These are phyloP conservation scores for Pichia sp. DNA, from an alignment of 1,139 yeast genomes.

Conservation along the genomic window DNA sequence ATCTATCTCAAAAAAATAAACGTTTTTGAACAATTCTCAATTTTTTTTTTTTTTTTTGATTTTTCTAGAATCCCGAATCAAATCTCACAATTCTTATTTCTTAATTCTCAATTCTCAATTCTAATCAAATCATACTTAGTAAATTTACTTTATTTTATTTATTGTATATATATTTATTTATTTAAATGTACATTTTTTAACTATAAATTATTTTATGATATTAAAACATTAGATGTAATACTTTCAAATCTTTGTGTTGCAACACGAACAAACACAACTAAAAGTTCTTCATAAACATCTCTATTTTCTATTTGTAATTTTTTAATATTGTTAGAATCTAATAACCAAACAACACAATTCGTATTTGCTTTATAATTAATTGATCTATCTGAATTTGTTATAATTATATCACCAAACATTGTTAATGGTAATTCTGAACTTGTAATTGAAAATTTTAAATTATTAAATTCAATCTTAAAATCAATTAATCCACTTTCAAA, in stretches of 20 bases:
- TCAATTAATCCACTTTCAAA: conserved; percentile 78
- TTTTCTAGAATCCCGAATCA: no score
- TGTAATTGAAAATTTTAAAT: conserved; percentile 61
- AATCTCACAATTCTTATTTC: no score
- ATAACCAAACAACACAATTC: conserved; percentile 69
- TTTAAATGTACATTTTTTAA: no score
- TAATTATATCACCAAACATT: conserved; percentile 68
- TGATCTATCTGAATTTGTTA: conserved; percentile 36
- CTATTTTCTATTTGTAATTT: conserved; percentile 20
- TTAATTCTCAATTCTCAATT: no score
- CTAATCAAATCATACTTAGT: no score
- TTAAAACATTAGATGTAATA: conserved; percentile 61
- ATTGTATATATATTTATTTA: no score
- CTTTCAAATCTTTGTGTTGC: conserved; percentile 71
- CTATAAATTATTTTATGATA: conserved; percentile 39
- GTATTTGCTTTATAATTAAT: conserved; percentile 41
- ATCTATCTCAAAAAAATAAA: no score
- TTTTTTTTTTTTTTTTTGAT: no score
- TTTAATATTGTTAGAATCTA: conserved; percentile 39
- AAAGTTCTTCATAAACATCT: conserved; percentile 62
- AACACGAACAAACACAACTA: conserved; percentile 57
- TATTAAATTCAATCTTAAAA: conserved; percentile 44
- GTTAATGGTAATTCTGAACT: conserved; percentile 71
- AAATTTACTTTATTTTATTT: no score
- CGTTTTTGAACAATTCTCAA: no score